phyloP scores from a whole-genome alignment of 116 monocot genomes.

The Zostera marina region DNA sequence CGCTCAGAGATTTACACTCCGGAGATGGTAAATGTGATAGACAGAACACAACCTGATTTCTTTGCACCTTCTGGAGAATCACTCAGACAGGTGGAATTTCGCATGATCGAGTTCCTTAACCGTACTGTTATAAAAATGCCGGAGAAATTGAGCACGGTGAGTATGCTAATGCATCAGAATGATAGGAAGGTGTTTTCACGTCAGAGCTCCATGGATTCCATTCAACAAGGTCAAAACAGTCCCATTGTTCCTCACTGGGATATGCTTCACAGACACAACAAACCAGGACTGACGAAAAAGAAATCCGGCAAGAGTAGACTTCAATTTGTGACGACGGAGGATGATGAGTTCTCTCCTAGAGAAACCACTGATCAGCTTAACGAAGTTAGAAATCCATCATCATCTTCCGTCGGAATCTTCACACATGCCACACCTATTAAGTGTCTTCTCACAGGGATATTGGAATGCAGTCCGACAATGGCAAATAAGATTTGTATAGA shows the following conservation, averaged over 20 bases:
- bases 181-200: constrained; percentile 50
- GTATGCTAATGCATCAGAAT: constrained; percentile 30
- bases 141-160: constrained; percentile 35
- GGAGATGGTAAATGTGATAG: constrained; percentile 52
- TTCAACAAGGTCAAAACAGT: constrained; percentile 30
- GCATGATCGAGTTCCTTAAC: constrained; percentile 78
- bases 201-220: constrained; percentile 50
- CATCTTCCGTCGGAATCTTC: constrained; percentile 53
- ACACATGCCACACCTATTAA: constrained; percentile 75
- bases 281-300: constrained; percentile 51
- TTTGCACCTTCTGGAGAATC: constrained; percentile 87
- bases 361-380: constrained; percentile 17
- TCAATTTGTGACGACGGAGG: constrained; percentile 70
- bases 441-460: constrained; percentile 59
- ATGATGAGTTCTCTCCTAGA: constrained; percentile 52
- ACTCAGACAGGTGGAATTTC: constrained; percentile 78
- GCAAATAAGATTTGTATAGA: constrained; percentile 58
- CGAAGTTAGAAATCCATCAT: constrained; percentile 13
- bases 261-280: constrained; percentile 34
- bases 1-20: constrained; percentile 70
- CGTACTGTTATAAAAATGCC: constrained; percentile 49
- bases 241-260: constrained; percentile 34
- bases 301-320: constrained; percentile 94
- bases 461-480: constrained; percentile 51
- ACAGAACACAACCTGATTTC: constrained; percentile 65